Evolutionary conservation across 1,284 basidiomycete species (phyloP).

Genomic region (Boletellus dicymbophilus): DNA sequence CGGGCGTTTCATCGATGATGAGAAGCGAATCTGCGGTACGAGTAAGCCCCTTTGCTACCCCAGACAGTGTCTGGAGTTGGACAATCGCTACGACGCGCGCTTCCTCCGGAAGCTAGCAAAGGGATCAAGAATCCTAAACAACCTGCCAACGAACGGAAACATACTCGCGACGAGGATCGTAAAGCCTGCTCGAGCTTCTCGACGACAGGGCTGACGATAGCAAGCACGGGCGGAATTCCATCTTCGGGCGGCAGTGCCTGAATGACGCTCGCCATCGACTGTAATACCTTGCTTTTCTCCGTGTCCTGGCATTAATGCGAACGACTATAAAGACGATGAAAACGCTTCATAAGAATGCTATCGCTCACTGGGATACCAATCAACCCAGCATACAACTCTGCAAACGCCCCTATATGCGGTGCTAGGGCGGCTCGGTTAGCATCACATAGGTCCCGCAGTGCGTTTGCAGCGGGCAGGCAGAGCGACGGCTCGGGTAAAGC

Average conservation of each 20-base stretch:
- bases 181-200: slow-evolving; percentile 67
- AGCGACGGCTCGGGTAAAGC: slow-evolving; percentile 65
- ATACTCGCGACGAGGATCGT: slow-evolving; percentile 50
- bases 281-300: slow-evolving; percentile 86
- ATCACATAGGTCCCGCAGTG: slow-evolving; percentile 84
- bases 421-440: slow-evolving; percentile 80
- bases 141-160: no score
- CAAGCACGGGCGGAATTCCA: slow-evolving; percentile 78
- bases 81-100: slow-evolving; percentile 59
- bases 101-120: slow-evolving; percentile 64
- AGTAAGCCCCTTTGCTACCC: slow-evolving; percentile 83
- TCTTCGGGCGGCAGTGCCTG: slow-evolving; percentile 80
- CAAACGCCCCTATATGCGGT: slow-evolving; percentile 82
- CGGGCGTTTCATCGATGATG: slow-evolving; percentile 59
- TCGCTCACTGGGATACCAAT: slow-evolving; percentile 68
- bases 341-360: background rate
- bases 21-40: slow-evolving; percentile 70
- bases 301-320: slow-evolving; percentile 71
- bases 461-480: slow-evolving; percentile 75
- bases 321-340: background rate
- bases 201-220: slow-evolving; percentile 76
- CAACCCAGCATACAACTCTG: slow-evolving; percentile 76
- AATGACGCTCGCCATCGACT: slow-evolving; percentile 89
- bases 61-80: slow-evolving; percentile 78
- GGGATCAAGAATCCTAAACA: slow-evolving; percentile 2